phyloP scores from a whole-genome alignment of 345 rosid genomes.

The Euphorbia tirucalli region DNA sequence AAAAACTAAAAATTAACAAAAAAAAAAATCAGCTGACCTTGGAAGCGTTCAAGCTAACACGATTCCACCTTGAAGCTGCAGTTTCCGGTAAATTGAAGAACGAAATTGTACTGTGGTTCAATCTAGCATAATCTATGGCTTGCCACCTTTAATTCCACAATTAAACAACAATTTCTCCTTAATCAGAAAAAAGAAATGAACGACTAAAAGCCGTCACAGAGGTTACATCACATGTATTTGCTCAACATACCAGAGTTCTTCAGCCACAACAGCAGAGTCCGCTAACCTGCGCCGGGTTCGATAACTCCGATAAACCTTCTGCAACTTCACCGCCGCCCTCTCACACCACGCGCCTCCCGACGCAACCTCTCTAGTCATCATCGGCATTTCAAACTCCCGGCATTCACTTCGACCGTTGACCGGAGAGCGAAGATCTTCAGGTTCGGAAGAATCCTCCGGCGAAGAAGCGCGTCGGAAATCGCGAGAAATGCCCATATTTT shows the following conservation, averaged over 20 bases:
- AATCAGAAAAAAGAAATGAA: not conserved
- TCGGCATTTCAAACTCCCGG: conserved; percentile 6
- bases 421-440: not conserved
- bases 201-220: not conserved
- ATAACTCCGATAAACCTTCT: conserved; percentile 82
- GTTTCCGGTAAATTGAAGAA: conserved; percentile 77
- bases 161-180: conserved; percentile 6
- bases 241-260: conserved; percentile 66
- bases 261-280: conserved; percentile 85
- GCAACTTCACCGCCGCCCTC: conserved; percentile 56
- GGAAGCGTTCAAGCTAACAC: conserved; percentile 69
- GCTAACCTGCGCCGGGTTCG: conserved; percentile 91
- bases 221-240: not conserved
- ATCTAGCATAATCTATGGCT: conserved; percentile 71
- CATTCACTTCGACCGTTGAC: not conserved
- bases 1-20: not conserved
- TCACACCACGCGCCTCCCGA: conserved; percentile 17
- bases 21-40: conserved; percentile 42
- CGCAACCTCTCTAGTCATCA: not conserved
- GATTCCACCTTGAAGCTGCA: conserved; percentile 76
- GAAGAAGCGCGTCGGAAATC: conserved; percentile 15
- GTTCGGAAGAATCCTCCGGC: not conserved
- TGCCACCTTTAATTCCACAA: conserved; percentile 62
- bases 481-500: conserved; percentile 20
- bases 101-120: conserved; percentile 73